Base-by-base conservation (phyloP, 805 yeast species). In the Starmera amethionina region DNA sequence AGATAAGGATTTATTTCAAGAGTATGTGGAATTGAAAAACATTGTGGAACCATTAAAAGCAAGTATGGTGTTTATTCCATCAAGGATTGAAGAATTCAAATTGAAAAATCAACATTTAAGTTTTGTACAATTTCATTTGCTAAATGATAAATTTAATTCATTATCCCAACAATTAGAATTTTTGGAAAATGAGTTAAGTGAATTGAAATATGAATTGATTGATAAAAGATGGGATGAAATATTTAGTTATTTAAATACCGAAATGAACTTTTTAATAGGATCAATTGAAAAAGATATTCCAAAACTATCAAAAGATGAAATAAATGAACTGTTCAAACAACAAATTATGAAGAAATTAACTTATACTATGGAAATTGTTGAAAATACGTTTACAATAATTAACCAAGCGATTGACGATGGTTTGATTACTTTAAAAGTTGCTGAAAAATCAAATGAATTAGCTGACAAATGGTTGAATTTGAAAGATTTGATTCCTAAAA, bases 151-250 rank as follows among this genome's bases (percentile, higher is more conserved):
- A 39, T 75, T 71, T 44, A 62, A 65, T 28, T 42, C 47, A 3
- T 49, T 77, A 14, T 46, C 65, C 8, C 58, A 58, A 11, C 65
- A 67, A 43, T 68, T 72, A 59, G 54, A 63, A 15, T 57, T 61
- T 40, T 55, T 79, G 37, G 60, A 62, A 9, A 48, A 50, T 10
- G 73, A 72, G 38, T 45, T 75, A 12, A 52, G 53, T 3, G 58
- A 53, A 7, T 58, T 79, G 44, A 70, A 71, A 47, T 44, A 42
- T 4, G 75, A 72, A 34, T 47, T 72, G 27, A 64, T 80, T 4
- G 79, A 76, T 43, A 53, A 60, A 27, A 67, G 76, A 51, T 80
- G 86, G 85, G 59, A 64, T 45, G 68, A 68, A 19, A 61, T 78
- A 3, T 77, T 79, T 45, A 59, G 59, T 25, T 70, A 64, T 42